Evolutionary conservation across 139 green algal genomes (phyloP), one percentile per base, ranked within the genome.

Genomic region (Desmodesmus armatus): DNA sequence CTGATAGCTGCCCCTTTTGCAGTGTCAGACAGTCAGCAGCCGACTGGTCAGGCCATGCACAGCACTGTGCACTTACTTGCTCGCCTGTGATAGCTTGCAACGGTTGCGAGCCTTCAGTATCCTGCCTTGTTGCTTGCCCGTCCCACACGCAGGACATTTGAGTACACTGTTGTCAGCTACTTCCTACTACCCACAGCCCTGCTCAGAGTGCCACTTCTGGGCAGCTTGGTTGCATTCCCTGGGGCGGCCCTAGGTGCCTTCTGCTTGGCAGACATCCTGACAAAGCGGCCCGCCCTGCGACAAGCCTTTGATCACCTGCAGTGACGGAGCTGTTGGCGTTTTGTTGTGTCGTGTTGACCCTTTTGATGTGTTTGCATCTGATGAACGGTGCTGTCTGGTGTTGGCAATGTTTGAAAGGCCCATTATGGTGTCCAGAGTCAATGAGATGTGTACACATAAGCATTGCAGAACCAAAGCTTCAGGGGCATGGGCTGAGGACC

Each of bases 211-310:
- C 77, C 77, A 6, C 27, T 84, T 58, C 21, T 84, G 35, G 77
- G 77, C 60, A 73, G 58, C 77, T 33, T 84, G 77, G 58, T 73
- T n/a, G 77, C 77, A 9, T 84, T 84, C 60, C 77, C 77, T 1
- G 77, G 33, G 2, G 77, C 77, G 27, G 40, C 58, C 23, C 39
- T 84, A 58, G 77, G 77, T 7, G 77, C 77, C 13, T 41, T 75
- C 39, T 39, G 58, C 17, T 25, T 84, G 58, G 23, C 29, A 13
- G 77, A 84, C 58, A 63, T 84, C 19, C 40, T 84, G 29, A 43
- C 19, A 1, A 62, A 51, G 47, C 60, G 25, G 35, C 19, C 49
- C 13, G 51, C 31, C 35, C 39, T 72, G 31, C 21, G 19, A 21
- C 51, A 82, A 23, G 75, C 53, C 13, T 7, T 82, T 33, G 71